Conservation (phyloP, 2,329 filamentous ascomycete genomes). For the Gaeumannomyces tritici region DNA sequence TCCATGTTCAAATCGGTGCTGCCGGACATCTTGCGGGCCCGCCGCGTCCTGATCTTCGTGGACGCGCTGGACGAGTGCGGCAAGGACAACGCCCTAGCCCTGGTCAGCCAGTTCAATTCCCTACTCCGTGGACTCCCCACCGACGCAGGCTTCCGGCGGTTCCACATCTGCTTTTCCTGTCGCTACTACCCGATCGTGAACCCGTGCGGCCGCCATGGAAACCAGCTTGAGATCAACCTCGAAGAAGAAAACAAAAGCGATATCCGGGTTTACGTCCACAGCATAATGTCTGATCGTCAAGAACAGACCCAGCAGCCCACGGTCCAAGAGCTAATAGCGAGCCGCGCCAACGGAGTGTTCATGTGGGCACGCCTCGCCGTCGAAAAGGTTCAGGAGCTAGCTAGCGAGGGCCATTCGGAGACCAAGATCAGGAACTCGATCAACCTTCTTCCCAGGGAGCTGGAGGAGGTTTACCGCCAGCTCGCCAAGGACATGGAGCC, state of each 20-base stretch:
- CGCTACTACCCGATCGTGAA: conserved; percentile 21
- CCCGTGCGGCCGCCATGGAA: conserved; percentile 6
- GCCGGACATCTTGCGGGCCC: conserved; percentile 9
- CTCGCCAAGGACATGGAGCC: too few species aligned
- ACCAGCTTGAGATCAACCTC: conserved; percentile 15
- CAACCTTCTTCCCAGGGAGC: too few species aligned
- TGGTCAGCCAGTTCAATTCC: conserved; percentile 13
- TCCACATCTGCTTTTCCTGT: conserved; percentile 21
- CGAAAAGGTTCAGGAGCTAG: conserved; percentile 8
- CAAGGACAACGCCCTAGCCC: conserved; percentile 10
- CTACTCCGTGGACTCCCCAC: conserved; percentile 11
- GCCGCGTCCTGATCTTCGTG: conserved; percentile 17
- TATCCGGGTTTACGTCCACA: conserved; percentile 17
- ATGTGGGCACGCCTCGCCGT: conserved; percentile 24
- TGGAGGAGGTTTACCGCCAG: too few species aligned
- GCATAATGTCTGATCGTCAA: conserved; percentile 8
- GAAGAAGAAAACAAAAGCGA: conserved; percentile 21
- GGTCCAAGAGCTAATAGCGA: conserved; percentile 10
- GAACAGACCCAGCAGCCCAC: too few species aligned
- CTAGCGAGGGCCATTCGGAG: conserved; percentile 4
- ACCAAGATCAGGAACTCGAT: conserved; percentile 10
- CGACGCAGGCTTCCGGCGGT: conserved; percentile 3
- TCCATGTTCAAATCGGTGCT: conserved; percentile 12
- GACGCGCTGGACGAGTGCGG: conserved; percentile 26
- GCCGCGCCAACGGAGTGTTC: conserved; percentile 21